These are phyloP conservation scores for Beauveria sp. DNA, from an alignment of 2,329 filamentous ascomycete species.

Conservation along the genomic window DNA sequence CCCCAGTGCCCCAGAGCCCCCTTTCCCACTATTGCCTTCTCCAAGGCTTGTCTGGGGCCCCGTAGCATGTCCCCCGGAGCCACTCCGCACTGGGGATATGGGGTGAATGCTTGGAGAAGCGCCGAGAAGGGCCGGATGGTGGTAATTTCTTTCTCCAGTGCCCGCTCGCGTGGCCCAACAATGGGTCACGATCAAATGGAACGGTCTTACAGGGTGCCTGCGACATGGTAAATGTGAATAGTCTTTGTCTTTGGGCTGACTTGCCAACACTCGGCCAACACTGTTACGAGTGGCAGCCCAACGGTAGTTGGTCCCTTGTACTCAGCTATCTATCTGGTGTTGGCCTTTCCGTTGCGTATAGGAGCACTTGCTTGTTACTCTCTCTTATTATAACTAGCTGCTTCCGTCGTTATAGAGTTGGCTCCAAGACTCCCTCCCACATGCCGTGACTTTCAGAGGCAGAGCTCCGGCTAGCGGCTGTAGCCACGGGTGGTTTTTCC, in stretches of 20 bases:
- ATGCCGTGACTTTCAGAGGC: not conserved
- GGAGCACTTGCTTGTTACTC: not conserved
- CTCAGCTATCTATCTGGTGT: not conserved
- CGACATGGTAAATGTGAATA: too few species aligned
- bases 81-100: constrained; percentile 5
- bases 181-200: not conserved
- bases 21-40: not conserved
- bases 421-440: not conserved
- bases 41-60: not conserved
- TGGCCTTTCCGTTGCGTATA: not conserved
- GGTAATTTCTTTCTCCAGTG: not conserved
- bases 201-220: too few species aligned
- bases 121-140: constrained; percentile 11
- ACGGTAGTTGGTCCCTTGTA: too few species aligned
- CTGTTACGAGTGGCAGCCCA: too few species aligned
- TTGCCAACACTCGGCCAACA: too few species aligned
- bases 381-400: not conserved
- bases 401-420: not conserved
- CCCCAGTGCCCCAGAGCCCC: not conserved
- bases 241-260: too few species aligned
- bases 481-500: not conserved
- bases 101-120: constrained; percentile 2
- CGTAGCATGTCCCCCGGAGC: not conserved
- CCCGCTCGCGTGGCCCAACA: not conserved
- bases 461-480: too few species aligned